Percentiles rank a stretch among this genome's conserved stretches.
phyloP scores from a whole-genome alignment of 345 rosid species.

The Lagerstroemia speciosa region DNA sequence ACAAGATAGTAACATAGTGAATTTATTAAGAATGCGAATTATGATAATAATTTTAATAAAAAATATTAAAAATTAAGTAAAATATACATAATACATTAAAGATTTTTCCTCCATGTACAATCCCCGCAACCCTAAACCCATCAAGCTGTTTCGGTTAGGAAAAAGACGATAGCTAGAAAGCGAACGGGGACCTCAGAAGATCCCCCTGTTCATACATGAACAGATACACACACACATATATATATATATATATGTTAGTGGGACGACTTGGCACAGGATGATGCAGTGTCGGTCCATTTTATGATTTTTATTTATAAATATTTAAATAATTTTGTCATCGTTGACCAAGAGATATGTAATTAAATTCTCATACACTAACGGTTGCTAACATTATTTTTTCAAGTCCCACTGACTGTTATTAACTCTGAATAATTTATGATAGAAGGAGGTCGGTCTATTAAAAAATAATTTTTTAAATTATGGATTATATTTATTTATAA shows the following conservation, averaged over 20 bases:
- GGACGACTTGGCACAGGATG: background rate
- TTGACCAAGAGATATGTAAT: background rate
- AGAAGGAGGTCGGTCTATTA: too few species aligned
- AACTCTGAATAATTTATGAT: too few species aligned
- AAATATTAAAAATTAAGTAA: too few species aligned
- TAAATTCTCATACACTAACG: background rate
- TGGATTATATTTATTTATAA: too few species aligned
- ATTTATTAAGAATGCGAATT: too few species aligned
- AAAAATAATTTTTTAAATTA: too few species aligned
- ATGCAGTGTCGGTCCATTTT: slow-evolving; percentile 6
- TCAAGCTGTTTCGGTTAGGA: background rate
- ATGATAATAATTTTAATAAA: too few species aligned
- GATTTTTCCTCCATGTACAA: too few species aligned
- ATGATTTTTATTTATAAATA: background rate
- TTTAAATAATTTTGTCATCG: background rate
- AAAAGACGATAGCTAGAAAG: background rate
- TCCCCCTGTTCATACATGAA: background rate
- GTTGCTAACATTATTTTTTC: background rate
- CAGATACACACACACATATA: background rate
- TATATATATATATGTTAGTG: background rate
- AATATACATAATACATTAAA: too few species aligned
- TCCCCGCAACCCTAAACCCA: too few species aligned
- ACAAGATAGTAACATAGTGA: too few species aligned
- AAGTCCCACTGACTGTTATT: too few species aligned
- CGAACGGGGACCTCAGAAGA: background rate